Conservation (phyloP, 225 moss, liverwort and hornwort genomes). For the Physcomitrellopsis africana region DNA sequence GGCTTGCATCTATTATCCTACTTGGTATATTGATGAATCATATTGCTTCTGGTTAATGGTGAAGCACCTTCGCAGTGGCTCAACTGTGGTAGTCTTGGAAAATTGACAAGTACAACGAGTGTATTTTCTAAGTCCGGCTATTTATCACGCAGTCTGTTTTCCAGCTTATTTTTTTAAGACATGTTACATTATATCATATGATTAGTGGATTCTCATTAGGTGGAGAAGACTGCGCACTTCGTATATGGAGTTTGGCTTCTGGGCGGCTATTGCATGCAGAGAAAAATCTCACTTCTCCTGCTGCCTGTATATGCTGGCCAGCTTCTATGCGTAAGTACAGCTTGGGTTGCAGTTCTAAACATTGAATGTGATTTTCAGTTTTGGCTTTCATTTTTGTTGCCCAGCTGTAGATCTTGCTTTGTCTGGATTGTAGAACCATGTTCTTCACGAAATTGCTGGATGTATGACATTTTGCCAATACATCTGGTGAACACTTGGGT, state of each 20-base stretch:
- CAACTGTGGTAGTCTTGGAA: background rate
- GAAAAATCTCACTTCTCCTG: slow-evolving; percentile 56
- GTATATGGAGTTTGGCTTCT: slow-evolving; percentile 84
- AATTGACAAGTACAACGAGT: background rate
- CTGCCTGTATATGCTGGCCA: slow-evolving; percentile 72
- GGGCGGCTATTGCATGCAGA: slow-evolving; percentile 64
- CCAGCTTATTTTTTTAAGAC: background rate
- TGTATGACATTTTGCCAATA: background rate
- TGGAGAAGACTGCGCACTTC: slow-evolving; percentile 78
- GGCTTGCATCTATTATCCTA: slow-evolving; percentile 11
- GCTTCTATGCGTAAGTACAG: slow-evolving; percentile 67
- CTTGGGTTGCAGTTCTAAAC: slow-evolving; percentile 9
- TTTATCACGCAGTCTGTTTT: background rate
- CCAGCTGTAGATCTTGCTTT: slow-evolving; percentile 6
- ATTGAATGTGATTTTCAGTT: slow-evolving; percentile 22
- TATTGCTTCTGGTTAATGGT: too few species aligned
- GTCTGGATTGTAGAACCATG: background rate
- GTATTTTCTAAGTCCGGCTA: background rate
- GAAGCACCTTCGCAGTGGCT: background rate
- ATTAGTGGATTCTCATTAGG: slow-evolving; percentile 41
- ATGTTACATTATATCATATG: background rate
- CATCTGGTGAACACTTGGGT: background rate
- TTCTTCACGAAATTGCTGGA: background rate
- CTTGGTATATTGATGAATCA: slow-evolving; percentile 13
- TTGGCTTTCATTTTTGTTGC: slow-evolving; percentile 2